These are phyloP conservation scores for Vitis cinerea DNA, from an alignment of 164 flowering plant genomes.

Conservation along the genomic window DNA sequence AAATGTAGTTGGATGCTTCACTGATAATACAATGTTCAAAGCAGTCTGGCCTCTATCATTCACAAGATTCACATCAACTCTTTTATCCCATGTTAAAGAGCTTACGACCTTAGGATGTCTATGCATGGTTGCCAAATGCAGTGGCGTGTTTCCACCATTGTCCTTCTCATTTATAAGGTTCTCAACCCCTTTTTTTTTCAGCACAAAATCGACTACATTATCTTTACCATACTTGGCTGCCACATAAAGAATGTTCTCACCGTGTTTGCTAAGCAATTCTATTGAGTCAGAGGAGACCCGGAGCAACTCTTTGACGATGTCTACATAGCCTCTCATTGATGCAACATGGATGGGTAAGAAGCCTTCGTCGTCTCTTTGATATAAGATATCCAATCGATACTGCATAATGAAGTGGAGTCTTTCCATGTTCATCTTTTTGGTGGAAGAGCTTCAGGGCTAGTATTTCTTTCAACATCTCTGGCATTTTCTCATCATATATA, in stretches of 20 bases:
- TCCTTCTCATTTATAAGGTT: slow-evolving; percentile 13
- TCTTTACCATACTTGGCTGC: slow-evolving; percentile 15
- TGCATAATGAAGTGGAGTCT: slow-evolving; percentile 11
- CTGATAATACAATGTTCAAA: no score
- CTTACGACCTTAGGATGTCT: slow-evolving; percentile 4
- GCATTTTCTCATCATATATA: no score
- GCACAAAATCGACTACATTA: slow-evolving; percentile 4
- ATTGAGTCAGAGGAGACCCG: neutral
- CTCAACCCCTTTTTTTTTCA: neutral
- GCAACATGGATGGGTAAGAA: slow-evolving; percentile 5
- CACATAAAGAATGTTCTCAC: slow-evolving; percentile 14
- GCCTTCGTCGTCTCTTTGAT: no score
- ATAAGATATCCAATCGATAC: neutral
- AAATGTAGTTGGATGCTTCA: no score
- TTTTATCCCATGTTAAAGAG: no score
- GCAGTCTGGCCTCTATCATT: no score
- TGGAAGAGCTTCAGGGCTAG: neutral
- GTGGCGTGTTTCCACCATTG: slow-evolving; percentile 15
- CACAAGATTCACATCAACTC: no score
- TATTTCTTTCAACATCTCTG: slow-evolving; percentile 1
- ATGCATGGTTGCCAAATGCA: slow-evolving; percentile 15
- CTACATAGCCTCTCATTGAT: slow-evolving; percentile 1
- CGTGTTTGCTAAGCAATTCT: slow-evolving; percentile 4
- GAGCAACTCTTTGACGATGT: slow-evolving; percentile 6
- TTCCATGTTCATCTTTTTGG: neutral